Base-by-base conservation (phyloP, 371 early-diverging fungal genomes). In the Rhizopus arrhizus region DNA sequence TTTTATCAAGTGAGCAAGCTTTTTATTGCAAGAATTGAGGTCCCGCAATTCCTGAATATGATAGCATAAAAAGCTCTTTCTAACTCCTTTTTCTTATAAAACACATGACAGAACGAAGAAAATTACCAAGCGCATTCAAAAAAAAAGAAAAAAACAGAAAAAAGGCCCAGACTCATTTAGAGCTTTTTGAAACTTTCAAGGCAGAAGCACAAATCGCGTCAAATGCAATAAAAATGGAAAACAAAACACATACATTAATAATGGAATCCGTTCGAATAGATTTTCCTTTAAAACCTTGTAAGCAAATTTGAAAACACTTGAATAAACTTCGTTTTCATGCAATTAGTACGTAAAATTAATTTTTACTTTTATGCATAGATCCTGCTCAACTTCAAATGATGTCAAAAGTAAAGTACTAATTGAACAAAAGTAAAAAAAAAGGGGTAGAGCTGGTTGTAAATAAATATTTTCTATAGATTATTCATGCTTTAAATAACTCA, bases 321-420 rank as follows among this genome's bases (percentile, higher is more conserved):
- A 35, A 10, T 2, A 22, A 22, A 22, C 2, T 22, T 22, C 22
- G 2, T 22, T 22, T 22, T 22, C 22, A 9, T 52, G 22, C 5
- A 8, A 45, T 32, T 15, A 13, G 33, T 13, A 56, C 12, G n/a
- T 16, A 0, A 22, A 22, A 22, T 22, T 22, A 22, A 22, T 22
- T 22, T 22, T 2, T 22, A 22, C 22, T 22, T 22, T 22, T 22
- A 22, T 22, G 22, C 22, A 22, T 22, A 81, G 81, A 85, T 63
- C 70, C 73, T 16, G 82, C 85, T 38, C 85, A 85, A 43, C 61
- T 80, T 28, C 83, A 83, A 58, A 82, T 85, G 82, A 82, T 85
- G 85, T 60, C 69, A 28, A 80, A 76, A 69, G 84, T 80, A 67
- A 36, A 40, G 10, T 12, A 10, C 40, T 40, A 10, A 10, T 40